Evolutionary conservation across 2,329 filamentous ascomycete genomes (phyloP), one percentile per base, ranked within the genome.

Genomic region (Diaporthe longicolla): DNA sequence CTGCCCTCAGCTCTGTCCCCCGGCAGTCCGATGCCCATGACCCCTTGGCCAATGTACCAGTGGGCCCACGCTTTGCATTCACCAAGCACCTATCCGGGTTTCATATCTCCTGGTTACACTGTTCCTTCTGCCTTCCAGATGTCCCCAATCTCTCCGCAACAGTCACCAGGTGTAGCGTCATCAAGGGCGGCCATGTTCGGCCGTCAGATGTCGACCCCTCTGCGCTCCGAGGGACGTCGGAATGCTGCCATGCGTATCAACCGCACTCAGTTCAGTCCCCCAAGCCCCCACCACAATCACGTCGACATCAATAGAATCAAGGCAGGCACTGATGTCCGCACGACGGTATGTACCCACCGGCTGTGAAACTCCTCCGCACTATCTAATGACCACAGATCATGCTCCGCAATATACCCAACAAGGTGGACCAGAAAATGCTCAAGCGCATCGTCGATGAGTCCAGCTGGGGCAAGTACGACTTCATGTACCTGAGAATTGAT

Each of bases 401-500:
- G 96, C 84, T 98, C 43, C 92, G 96, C 52, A 98, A 98, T 81
- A 96, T 98, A 59, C 96, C 96, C 1, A 98, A 98, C 84, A 95
- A 95, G 79, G 92, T 98, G 72, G 91, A 95, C 78, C 91, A 95
- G 82, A 85, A 88, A 0, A 92, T 93, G 85, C 85, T 98, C 21
- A 97, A 97, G 85, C 84, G 87, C 0, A 92, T 97, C 72, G 87
- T 98, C 19, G 94, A 98, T 79, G 88, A 93, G 76, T 93, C 92
- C 21, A 94, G 92, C 81, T 91, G 89, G 83, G 95, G 95, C 40
- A 92, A 93, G 76, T 98, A 97, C 81, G 95, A 98, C 81, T 98
- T 98, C 82, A 91, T 97, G 87, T 99, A 99, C 82, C 85, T 98
- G 70, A 92, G 97, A 52, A 98, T 98, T 78, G 94, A 95, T 81